A percentile compares a stretch with the other conserved stretches of the same genome.
These are phyloP conservation scores for Plantago ovata DNA, from an alignment of 257 asterid species.

Conservation along the genomic window DNA sequence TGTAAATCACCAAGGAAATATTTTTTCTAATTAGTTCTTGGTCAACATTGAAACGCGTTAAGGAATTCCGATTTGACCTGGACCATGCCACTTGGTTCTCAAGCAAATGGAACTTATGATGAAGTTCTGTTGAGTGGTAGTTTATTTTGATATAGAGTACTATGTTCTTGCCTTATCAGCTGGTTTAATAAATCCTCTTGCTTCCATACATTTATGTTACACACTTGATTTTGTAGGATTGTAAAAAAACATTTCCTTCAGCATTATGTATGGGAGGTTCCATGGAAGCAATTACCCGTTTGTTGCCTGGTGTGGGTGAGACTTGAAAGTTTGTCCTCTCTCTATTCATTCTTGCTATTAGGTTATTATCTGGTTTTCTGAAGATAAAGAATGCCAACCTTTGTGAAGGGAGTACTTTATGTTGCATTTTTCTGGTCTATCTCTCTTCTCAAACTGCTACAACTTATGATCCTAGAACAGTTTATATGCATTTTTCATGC, in stretches of 20 bases:
- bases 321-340: constrained; percentile 23
- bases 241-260: constrained; percentile 75
- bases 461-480: background rate
- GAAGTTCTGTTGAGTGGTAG: background rate
- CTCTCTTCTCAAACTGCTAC: background rate
- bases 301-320: constrained; percentile 85
- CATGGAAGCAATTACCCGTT: constrained; percentile 71
- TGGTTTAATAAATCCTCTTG: background rate
- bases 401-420: background rate
- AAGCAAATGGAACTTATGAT: background rate
- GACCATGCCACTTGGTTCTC: background rate
- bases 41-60: background rate
- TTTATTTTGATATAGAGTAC: constrained; percentile 7
- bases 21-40: background rate
- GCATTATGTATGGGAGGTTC: constrained; percentile 92
- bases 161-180: constrained; percentile 8
- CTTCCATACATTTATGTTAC: constrained; percentile 3
- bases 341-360: constrained; percentile 12
- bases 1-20: background rate
- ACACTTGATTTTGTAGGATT: constrained; percentile 52
- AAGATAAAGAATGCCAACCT: background rate
- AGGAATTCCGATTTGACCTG: background rate
- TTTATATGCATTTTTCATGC: too few relatives aligned
- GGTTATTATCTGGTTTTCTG: constrained; percentile 1
- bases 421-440: background rate